These are phyloP conservation scores for Phaffia tasmanica DNA, from an alignment of 768 basidiomycete species.

Conservation along the genomic window DNA sequence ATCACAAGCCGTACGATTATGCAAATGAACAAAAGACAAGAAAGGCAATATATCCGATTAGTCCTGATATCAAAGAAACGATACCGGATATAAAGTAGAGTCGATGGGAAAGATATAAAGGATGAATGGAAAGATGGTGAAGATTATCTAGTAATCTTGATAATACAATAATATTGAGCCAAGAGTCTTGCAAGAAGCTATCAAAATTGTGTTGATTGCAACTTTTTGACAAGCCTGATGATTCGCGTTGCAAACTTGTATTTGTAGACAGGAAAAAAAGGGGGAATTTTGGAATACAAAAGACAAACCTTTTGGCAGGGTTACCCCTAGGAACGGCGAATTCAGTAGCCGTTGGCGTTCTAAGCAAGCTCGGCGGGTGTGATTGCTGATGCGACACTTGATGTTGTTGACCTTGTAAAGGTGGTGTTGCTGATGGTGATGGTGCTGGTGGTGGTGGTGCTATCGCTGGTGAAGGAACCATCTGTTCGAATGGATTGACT, in stretches of 20 bases:
- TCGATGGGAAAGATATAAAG: background rate
- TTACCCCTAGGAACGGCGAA: constrained; percentile 18
- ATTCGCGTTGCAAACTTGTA: background rate
- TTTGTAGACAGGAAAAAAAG: background rate
- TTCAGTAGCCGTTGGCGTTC: constrained; percentile 19
- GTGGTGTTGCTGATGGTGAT: background rate
- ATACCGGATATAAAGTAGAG: background rate
- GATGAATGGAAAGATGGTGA: background rate
- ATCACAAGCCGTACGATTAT: background rate
- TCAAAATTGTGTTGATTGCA: too few relatives aligned
- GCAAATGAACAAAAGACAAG: background rate
- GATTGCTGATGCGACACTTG: background rate
- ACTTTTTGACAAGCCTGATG: background rate
- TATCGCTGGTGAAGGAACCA: constrained; percentile 2
- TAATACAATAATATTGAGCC: background rate
- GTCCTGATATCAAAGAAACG: background rate
- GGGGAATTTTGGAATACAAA: too few relatives aligned
- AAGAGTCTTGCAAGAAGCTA: background rate
- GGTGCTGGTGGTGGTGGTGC: background rate
- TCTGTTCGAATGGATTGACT: constrained; percentile 21
- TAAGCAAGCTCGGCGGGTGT: background rate
- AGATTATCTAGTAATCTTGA: background rate
- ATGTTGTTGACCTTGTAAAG: background rate
- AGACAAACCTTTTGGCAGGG: constrained; percentile 14
- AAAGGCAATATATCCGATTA: background rate